Conservation (phyloP, 768 basidiomycete species). For the Auriscalpium microsporum region DNA sequence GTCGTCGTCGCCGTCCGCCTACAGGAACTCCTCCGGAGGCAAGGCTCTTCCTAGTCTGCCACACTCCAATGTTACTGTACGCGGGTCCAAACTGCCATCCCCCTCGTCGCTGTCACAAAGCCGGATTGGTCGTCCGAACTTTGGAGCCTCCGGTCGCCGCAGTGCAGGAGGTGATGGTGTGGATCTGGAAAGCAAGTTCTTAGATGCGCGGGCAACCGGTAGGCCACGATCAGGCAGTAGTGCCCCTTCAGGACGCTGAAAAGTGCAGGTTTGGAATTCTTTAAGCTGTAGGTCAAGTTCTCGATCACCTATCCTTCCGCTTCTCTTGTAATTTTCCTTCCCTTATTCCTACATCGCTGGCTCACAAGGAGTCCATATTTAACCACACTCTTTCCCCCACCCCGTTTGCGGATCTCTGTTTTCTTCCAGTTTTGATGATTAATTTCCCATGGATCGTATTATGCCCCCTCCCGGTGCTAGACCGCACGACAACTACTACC, state of each 20-base stretch:
- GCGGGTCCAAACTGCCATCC: slow-evolving; percentile 18
- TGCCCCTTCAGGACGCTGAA: not conserved
- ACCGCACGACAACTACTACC: not conserved
- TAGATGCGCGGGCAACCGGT: slow-evolving; percentile 14
- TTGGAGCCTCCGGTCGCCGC: slow-evolving; percentile 14
- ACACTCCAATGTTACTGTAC: slow-evolving; percentile 21
- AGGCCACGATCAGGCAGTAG: slow-evolving; percentile 20
- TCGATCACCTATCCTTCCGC: not conserved
- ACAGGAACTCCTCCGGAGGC: slow-evolving; percentile 4
- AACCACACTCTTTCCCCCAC: not conserved
- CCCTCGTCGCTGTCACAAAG: slow-evolving; percentile 21
- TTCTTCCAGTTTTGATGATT: not conserved
- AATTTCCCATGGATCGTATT: no score
- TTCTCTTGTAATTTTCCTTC: not conserved
- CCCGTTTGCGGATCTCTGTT: not conserved
- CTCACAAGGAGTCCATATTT: slow-evolving; percentile 1
- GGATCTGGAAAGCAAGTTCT: slow-evolving; percentile 9
- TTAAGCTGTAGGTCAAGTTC: no score
- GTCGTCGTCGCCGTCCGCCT: slow-evolving; percentile 4
- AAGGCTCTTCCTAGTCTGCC: slow-evolving; percentile 7
- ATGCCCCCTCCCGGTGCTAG: not conserved
- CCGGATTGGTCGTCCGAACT: slow-evolving; percentile 23
- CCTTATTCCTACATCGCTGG: not conserved
- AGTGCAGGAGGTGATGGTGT: slow-evolving; percentile 18
- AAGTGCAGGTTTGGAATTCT: not conserved